phyloP scores from a whole-genome alignment of 2,329 filamentous ascomycete species.

The Scorias spongiosa region DNA sequence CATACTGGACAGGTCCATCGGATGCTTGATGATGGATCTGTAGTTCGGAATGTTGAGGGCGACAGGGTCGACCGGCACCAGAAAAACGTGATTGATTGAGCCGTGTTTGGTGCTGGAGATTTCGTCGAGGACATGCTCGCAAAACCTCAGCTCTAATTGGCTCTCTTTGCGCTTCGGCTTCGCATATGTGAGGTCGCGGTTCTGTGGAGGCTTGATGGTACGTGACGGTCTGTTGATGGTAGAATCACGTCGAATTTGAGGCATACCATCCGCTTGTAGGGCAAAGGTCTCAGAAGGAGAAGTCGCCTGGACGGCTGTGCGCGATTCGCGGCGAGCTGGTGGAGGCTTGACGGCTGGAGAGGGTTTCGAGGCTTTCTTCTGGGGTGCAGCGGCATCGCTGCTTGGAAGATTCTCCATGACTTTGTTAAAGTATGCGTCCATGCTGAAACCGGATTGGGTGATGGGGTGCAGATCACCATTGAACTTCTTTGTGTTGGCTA shows the following conservation, averaged over 20 bases:
- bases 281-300: constrained; percentile 49
- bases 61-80: constrained; percentile 78
- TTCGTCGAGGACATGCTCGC: constrained; percentile 65
- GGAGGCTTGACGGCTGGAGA: constrained; percentile 8
- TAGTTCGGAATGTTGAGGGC: constrained; percentile 88
- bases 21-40: constrained; percentile 85
- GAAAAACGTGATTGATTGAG: constrained; percentile 56
- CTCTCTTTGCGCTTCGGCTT: constrained; percentile 85
- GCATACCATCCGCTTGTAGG: constrained; percentile 60
- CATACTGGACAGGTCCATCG: constrained; percentile 88
- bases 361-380: constrained; percentile 29
- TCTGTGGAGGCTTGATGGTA: constrained; percentile 80
- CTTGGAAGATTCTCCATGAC: constrained; percentile 46
- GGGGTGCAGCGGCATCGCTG: constrained; percentile 40
- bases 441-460: constrained; percentile 48
- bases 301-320: constrained; percentile 7
- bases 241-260: constrained; percentile 73
- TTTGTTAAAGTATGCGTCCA: constrained; percentile 44
- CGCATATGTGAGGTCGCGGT: constrained; percentile 80
- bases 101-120: constrained; percentile 60
- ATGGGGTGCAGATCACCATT: constrained; percentile 68
- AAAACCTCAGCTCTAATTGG: constrained; percentile 79
- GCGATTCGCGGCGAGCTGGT: constrained; percentile 18
- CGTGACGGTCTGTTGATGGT: constrained; percentile 77
- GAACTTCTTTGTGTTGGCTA: constrained; percentile 65